These are phyloP conservation scores for Mycena crocata DNA, from an alignment of 768 basidiomycete genomes.

Conservation along the genomic window DNA sequence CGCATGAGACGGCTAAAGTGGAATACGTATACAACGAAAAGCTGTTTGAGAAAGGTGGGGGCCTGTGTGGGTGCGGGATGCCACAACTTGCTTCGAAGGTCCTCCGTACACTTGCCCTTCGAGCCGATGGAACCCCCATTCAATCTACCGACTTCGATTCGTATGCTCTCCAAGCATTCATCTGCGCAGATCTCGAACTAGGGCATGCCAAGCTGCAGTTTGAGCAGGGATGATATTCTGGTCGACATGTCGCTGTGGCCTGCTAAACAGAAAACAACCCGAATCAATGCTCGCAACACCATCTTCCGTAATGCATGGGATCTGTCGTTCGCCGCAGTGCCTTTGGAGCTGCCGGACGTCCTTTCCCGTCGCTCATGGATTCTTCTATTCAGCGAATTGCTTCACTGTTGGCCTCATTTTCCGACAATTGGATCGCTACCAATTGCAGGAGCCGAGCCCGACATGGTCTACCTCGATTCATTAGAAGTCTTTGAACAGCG, in stretches of 20 bases:
- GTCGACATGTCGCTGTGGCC: neutral
- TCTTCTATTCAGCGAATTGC: slow-evolving; percentile 6
- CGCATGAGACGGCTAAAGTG: neutral
- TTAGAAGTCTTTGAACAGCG: slow-evolving; percentile 13
- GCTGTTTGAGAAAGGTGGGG: neutral
- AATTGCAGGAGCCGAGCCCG: neutral
- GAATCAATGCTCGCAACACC: neutral
- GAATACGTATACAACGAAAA: neutral
- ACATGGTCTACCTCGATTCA: slow-evolving; percentile 1
- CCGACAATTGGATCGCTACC: neutral
- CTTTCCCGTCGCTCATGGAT: slow-evolving; percentile 14
- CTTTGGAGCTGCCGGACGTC: slow-evolving; percentile 15
- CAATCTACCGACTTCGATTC: slow-evolving; percentile 21
- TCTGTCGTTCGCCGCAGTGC: slow-evolving; percentile 11
- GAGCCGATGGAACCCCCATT: slow-evolving; percentile 16
- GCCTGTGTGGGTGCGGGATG: slow-evolving; percentile 11
- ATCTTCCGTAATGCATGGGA: slow-evolving; percentile 23
- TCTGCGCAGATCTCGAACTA: slow-evolving; percentile 18
- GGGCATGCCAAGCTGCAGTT: slow-evolving; percentile 27
- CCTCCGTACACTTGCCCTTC: slow-evolving; percentile 2
- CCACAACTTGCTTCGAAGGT: slow-evolving; percentile 4
- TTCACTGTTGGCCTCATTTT: slow-evolving; percentile 20
- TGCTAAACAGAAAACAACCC: neutral
- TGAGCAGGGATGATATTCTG: slow-evolving; percentile 24
- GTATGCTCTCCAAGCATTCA: slow-evolving; percentile 17